Conservation (phyloP, 1,284 basidiomycete genomes). For the Fereydounia khargensis region DNA sequence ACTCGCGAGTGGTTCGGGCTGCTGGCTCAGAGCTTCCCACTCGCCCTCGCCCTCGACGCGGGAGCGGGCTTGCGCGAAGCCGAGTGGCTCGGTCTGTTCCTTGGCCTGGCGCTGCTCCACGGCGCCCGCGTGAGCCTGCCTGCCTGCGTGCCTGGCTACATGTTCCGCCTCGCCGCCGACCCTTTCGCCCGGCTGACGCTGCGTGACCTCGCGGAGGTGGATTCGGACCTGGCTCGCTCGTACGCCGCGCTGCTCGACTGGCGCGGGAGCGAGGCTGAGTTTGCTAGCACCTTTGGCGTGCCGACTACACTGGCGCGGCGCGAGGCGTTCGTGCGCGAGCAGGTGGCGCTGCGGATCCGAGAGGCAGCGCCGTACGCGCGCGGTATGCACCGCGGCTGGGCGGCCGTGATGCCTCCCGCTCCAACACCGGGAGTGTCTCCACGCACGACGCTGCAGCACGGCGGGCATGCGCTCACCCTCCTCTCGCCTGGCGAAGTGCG, state of each 20-base stretch:
- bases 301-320: too few species aligned
- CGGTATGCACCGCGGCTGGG: slow-evolving; percentile 22
- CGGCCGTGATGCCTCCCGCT: slow-evolving; percentile 14
- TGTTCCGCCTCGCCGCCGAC: slow-evolving; percentile 16
- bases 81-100: slow-evolving; percentile 24
- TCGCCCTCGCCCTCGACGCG: slow-evolving; percentile 1
- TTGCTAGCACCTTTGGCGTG: too few species aligned
- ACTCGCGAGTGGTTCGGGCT: slow-evolving; percentile 39
- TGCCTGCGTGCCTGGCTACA: slow-evolving; percentile 13
- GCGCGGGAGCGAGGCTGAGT: too few species aligned
- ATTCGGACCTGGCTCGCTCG: slow-evolving; percentile 19
- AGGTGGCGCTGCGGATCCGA: slow-evolving; percentile 9
- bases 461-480: slow-evolving; percentile 23
- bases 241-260: slow-evolving; percentile 20
- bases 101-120: slow-evolving; percentile 34
- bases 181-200: slow-evolving; percentile 5
- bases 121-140: slow-evolving; percentile 28
- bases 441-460: slow-evolving; percentile 5
- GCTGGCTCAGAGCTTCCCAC: slow-evolving; percentile 12
- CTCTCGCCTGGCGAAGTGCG: slow-evolving; percentile 12
- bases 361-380: too few species aligned
- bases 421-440: not conserved
- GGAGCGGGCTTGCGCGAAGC: slow-evolving; percentile 4
- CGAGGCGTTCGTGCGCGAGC: slow-evolving; percentile 8
- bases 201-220: slow-evolving; percentile 15